Base-by-base conservation (phyloP, 306 rosid genomes). In the Spatholobus suberectus region DNA sequence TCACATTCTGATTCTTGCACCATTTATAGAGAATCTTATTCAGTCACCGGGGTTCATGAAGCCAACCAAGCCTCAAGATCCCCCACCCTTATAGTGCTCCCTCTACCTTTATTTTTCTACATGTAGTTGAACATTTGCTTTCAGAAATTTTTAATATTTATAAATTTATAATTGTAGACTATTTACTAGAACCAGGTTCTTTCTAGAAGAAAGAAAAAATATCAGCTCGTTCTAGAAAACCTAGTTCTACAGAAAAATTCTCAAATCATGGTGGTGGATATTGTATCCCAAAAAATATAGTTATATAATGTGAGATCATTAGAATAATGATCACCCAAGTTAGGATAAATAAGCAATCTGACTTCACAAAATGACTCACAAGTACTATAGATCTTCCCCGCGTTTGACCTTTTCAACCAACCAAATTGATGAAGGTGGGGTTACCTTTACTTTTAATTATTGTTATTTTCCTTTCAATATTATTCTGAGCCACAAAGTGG, bases 1-100 rank as follows among this genome's bases (percentile, higher is more conserved):
- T 80, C 73, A 78, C 47, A 83, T 82, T 86, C 89, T 70, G 73
- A 86, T 86, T 83, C 89, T 40, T 70, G 47, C 80, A 59, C 81
- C 82, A 86, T 74, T 59, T 51, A n/a, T 15, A 17, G 32, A 59
- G 89, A 86, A 86, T 75, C 75, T 26, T 54, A 85, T 81, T 40
- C 82, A 68, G 14, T 51, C 20, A 35, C 32, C 61, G 34, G 38
- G 78, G 34, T 66, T 44, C 75, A 74, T 47, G 66, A 79, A 73
- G 54, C 27, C 43, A 74, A 82, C 35, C 35, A 27, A 59, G 3
- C 78, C 55, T 62, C 41, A 80, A 44, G 12, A 24, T 54, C 37
- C 69, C 34, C 55, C 78, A 52, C 77, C 32, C 75, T 32, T 32
- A 0, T 55, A 27, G 80, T 74, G 69, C 67, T 41, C 29, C 12